Percentiles rank a stretch among this genome's conserved stretches.
Conservation (phyloP, 1,284 basidiomycete genomes). For the Sanghuangporus sanghuang region DNA sequence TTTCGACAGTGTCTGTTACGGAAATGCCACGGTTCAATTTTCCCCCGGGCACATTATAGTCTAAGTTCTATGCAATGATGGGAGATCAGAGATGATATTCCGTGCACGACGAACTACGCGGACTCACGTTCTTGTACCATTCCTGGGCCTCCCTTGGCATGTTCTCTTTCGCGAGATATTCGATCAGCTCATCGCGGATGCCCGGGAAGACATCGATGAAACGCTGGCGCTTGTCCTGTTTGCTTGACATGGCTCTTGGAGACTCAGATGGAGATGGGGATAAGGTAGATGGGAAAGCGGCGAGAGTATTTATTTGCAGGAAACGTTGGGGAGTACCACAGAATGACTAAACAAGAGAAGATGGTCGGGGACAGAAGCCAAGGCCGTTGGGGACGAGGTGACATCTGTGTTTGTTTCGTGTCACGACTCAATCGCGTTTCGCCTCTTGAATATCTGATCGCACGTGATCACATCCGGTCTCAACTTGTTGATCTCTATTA, state of each 20-base stretch:
- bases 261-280: not conserved
- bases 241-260: not conserved
- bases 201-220: conserved; percentile 28
- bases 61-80: conserved; percentile 58
- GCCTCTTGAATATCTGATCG: too few species aligned
- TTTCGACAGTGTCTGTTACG: conserved; percentile 91
- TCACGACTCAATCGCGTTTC: too few species aligned
- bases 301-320: not conserved
- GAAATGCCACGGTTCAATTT: conserved; percentile 97
- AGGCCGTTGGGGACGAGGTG: too few species aligned
- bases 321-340: not conserved
- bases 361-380: not conserved
- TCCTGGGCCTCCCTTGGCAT: conserved; percentile 61
- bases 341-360: not conserved
- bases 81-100: not conserved
- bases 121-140: conserved; percentile 55
- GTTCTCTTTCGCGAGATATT: conserved; percentile 42
- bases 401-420: too few species aligned
- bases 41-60: conserved; percentile 94
- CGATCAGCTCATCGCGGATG: conserved; percentile 34
- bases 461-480: too few species aligned
- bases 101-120: not conserved
- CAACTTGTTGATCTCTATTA: too few species aligned
- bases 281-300: not conserved
- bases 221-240: conserved; percentile 22